Percentiles rank a stretch among this genome's conserved stretches.
These are phyloP conservation scores for Trichoderma parareesei DNA, from an alignment of 495 filamentous ascomycete genomes.

Conservation along the genomic window DNA sequence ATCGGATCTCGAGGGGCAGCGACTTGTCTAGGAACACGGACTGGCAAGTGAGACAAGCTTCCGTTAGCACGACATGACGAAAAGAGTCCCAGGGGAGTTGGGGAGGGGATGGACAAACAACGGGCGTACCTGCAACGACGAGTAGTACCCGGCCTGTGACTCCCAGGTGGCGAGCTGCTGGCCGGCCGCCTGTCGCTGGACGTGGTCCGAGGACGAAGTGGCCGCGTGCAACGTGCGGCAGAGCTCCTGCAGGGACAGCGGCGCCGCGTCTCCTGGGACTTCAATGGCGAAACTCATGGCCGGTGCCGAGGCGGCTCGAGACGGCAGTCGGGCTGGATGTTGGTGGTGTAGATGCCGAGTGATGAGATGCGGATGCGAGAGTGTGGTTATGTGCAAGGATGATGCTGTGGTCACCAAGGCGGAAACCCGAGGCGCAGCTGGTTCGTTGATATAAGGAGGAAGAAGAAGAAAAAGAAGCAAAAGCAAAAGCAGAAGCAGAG, in stretches of 20 bases:
- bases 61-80: constrained; percentile 13
- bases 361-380: not conserved
- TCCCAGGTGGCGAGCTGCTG: constrained; percentile 87
- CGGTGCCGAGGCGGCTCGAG: not conserved
- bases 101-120: constrained; percentile 6
- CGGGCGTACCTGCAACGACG: constrained; percentile 61
- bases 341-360: not conserved
- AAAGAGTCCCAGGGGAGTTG: no score
- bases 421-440: no score
- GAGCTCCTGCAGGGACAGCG: constrained; percentile 56
- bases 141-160: constrained; percentile 61
- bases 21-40: constrained; percentile 70
- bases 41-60: constrained; percentile 29
- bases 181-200: constrained; percentile 68
- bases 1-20: constrained; percentile 65
- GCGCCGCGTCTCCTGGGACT: constrained; percentile 44
- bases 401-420: not conserved
- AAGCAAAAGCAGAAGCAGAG: not conserved
- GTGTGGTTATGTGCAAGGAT: not conserved
- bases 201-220: constrained; percentile 55
- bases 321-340: not conserved
- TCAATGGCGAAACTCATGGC: constrained; percentile 47
- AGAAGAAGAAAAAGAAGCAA: not conserved
- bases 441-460: no score
- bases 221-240: constrained; percentile 64